A percentile compares a stretch with the other conserved stretches of the same genome.
These are phyloP conservation scores for Cairneyella variabilis DNA, from an alignment of 495 filamentous ascomycete genomes.

Conservation along the genomic window DNA sequence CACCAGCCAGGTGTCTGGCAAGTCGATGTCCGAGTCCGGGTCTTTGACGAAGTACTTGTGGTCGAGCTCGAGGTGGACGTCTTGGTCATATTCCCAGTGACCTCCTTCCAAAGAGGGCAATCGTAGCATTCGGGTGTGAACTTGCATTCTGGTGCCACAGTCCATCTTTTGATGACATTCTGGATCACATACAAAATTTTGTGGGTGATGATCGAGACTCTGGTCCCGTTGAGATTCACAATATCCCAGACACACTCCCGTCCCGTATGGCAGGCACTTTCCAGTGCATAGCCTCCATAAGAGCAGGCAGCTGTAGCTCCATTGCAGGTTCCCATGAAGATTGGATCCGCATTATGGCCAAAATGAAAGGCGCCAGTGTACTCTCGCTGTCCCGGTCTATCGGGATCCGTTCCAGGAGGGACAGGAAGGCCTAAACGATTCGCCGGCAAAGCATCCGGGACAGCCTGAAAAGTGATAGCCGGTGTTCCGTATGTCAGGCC, in stretches of 20 bases:
- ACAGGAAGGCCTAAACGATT: conserved; percentile 79
- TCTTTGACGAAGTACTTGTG: conserved; percentile 59
- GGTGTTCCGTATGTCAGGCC: conserved; percentile 89
- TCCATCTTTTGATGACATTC: conserved; percentile 80
- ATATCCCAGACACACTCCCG: conserved; percentile 87
- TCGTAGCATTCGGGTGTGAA: conserved; percentile 76
- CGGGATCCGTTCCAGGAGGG: conserved; percentile 76
- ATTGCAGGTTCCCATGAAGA: conserved; percentile 93
- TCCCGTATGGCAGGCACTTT: conserved; percentile 86
- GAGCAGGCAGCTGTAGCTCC: conserved; percentile 82
- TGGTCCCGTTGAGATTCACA: conserved; percentile 84
- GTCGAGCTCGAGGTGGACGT: conserved; percentile 67
- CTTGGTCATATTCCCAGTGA: conserved; percentile 79
- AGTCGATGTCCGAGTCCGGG: conserved; percentile 70
- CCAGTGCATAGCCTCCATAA: conserved; percentile 90
- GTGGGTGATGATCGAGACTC: conserved; percentile 80
- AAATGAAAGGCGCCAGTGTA: conserved; percentile 87
- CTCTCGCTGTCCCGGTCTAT: conserved; percentile 62
- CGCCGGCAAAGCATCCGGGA: conserved; percentile 84
- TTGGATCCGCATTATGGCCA: conserved; percentile 91
- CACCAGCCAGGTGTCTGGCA: conserved; percentile 88
- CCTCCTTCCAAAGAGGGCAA: conserved; percentile 92
- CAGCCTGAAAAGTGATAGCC: conserved; percentile 83
- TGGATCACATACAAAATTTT: conserved; percentile 79
- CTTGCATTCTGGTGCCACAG: conserved; percentile 68